Evolutionary conservation across 305 asterid species (phyloP), one percentile per base, ranked within the genome.

Genomic region (Coffea humblotiana): DNA sequence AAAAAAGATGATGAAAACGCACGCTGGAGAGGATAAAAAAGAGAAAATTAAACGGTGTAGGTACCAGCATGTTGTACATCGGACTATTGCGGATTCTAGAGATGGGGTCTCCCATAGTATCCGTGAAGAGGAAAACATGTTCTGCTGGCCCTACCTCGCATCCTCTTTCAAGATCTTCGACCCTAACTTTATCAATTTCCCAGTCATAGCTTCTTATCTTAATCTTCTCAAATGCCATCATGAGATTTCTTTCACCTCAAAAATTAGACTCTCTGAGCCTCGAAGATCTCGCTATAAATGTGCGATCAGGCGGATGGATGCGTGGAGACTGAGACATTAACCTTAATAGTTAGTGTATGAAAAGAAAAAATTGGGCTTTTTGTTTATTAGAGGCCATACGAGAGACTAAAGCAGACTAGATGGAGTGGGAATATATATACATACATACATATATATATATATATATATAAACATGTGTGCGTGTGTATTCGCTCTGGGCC

Each of bases 31-130:
- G 56, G 23, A 25, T 14, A 29, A 29, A 27, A 37, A 37, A 37
- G 43, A 1, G 18, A 68, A 21, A 37, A 2, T 43, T 72, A 1
- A 12, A 37, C 13, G 45, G 10, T n/a, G 9, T 37, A 37, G 43
- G 43, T 86, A 86, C 89, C 88, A 86, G 86, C 86, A 84, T 82
- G 79, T 70, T 84, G 81, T 82, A 86, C 77, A 84, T 65, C 16
- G 89, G 89, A 77, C 85, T 82, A 58, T 86, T 84, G 12, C 89
- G 88, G 79, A 86, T 86, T 84, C 89, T 77, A 67, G 83, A 86
- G 35, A 84, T 82, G 89, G 89, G 89, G 86, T 86, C 89, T 79
- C 88, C 89, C 82, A 86, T 67, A 43, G 84, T 82, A 71, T 86
- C 88, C 35, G 88, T 77, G 87, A 82, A 82, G 82, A 84, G 86